phyloP scores from a whole-genome alignment of 371 early-diverging fungal species.

The Entomophthora muscae region DNA sequence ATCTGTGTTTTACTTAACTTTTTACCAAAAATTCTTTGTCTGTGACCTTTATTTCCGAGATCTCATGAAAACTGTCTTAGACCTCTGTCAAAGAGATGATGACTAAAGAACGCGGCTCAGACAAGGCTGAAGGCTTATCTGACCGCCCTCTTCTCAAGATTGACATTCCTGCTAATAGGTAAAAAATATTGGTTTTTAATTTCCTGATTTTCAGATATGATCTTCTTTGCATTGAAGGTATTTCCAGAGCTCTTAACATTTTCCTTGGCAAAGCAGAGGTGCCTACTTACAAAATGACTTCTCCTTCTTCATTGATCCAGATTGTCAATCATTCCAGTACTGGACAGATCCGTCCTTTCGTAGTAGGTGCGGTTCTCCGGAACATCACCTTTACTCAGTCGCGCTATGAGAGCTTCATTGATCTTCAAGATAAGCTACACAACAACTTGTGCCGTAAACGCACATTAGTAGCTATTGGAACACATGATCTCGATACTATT shows the following conservation, averaged over 20 bases:
- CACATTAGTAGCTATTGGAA: conserved; percentile 95
- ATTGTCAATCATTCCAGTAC: conserved; percentile 18
- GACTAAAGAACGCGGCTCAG: conserved; percentile 31
- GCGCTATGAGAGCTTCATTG: conserved; percentile 90
- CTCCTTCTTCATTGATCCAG: neutral
- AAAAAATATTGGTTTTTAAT: conserved; percentile 15
- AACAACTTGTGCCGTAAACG: conserved; percentile 93
- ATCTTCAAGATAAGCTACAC: conserved; percentile 98
- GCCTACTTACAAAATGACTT: conserved; percentile 17
- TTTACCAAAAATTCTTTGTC: no score
- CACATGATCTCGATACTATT: conserved; percentile 96
- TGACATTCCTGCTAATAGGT: conserved; percentile 99
- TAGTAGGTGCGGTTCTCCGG: conserved; percentile 91
- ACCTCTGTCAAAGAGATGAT: conserved; percentile 62
- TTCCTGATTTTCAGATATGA: conserved; percentile 51
- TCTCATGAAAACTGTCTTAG: no score
- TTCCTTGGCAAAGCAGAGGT: conserved; percentile 50
- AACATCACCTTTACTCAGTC: conserved; percentile 69
- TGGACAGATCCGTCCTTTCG: conserved; percentile 62
- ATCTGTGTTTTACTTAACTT: no score
- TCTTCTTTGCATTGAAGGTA: conserved; percentile 88
- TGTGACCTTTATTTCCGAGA: no score
- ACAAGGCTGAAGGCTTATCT: conserved; percentile 38
- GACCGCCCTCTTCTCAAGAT: conserved; percentile 84
- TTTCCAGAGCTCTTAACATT: conserved; percentile 68